phyloP scores from a whole-genome alignment of 768 basidiomycete genomes.

The Chalciporus pseudorubinellus region DNA sequence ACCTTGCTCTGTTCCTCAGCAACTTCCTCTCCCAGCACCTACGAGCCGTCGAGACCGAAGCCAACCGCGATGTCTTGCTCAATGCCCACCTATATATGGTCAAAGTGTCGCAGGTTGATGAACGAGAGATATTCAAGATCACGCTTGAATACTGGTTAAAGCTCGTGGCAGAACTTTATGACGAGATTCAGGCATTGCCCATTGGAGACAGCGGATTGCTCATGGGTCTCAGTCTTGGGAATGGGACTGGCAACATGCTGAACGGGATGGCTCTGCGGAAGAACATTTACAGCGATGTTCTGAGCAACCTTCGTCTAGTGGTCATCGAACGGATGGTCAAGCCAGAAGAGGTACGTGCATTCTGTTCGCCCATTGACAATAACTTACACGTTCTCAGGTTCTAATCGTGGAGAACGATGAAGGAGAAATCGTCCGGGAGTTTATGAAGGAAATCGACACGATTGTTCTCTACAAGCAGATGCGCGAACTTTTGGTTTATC shows the following conservation, averaged over 20 bases:
- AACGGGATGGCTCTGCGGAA: conserved; percentile 81
- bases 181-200: conserved; percentile 91
- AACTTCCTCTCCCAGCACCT: conserved; percentile 95
- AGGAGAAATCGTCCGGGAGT: conserved; percentile 98
- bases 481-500: conserved; percentile 95
- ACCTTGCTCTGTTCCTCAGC: conserved; percentile 94
- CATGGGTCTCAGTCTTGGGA: conserved; percentile 83
- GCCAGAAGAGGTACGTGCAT: conserved; percentile 82
- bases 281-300: conserved; percentile 92
- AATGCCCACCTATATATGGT: conserved; percentile 99
- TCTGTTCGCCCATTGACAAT: neutral
- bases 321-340: conserved; percentile 99
- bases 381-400: conserved; percentile 52
- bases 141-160: conserved; percentile 97
- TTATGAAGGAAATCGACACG: conserved; percentile 98
- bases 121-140: conserved; percentile 99
- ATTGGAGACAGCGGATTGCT: conserved; percentile 83
- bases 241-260: conserved; percentile 62
- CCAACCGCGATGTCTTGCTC: conserved; percentile 87
- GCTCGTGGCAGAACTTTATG: conserved; percentile 94
- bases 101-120: conserved; percentile 96
- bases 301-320: conserved; percentile 90
- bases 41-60: conserved; percentile 88
- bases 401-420: conserved; percentile 99
- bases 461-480: conserved; percentile 99